Percentiles rank a stretch among this genome's conserved stretches.
Conservation (phyloP, 768 basidiomycete genomes). For the Kwoniella shandongensis region DNA sequence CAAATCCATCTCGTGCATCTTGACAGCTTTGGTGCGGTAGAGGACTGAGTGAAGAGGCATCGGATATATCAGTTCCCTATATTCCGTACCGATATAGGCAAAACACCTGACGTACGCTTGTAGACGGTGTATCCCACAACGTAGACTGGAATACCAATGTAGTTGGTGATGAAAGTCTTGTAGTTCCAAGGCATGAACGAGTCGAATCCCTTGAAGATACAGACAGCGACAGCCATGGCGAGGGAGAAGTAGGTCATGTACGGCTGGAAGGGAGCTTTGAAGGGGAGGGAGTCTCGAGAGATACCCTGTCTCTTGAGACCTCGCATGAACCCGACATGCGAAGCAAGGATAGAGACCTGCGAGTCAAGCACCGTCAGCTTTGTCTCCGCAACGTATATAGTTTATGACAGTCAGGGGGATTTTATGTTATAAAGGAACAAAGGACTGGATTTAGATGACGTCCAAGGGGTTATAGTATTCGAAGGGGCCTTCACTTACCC, state of each 20-base stretch:
- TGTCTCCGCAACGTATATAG: background rate
- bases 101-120: constrained; percentile 53
- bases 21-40: constrained; percentile 32
- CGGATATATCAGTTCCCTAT: background rate
- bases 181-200: constrained; percentile 60
- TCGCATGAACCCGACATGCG: constrained; percentile 39
- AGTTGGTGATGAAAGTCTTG: constrained; percentile 50
- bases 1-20: constrained; percentile 41
- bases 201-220: constrained; percentile 60
- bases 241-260: constrained; percentile 70
- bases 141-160: constrained; percentile 60
- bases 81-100: too few species aligned
- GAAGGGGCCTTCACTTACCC: constrained; percentile 10
- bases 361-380: constrained; percentile 26
- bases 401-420: too few species aligned
- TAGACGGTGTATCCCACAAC: constrained; percentile 57
- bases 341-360: constrained; percentile 48
- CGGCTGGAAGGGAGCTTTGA: constrained; percentile 56
- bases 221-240: constrained; percentile 61
- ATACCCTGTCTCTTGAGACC: constrained; percentile 47
- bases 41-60: constrained; percentile 16
- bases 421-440: too few species aligned
- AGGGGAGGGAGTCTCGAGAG: constrained; percentile 58
- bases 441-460: too few species aligned
- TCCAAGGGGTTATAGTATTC: too few species aligned